These are phyloP conservation scores for Colletotrichum liaoningense DNA, from an alignment of 2,329 filamentous ascomycete species.

Conservation along the genomic window DNA sequence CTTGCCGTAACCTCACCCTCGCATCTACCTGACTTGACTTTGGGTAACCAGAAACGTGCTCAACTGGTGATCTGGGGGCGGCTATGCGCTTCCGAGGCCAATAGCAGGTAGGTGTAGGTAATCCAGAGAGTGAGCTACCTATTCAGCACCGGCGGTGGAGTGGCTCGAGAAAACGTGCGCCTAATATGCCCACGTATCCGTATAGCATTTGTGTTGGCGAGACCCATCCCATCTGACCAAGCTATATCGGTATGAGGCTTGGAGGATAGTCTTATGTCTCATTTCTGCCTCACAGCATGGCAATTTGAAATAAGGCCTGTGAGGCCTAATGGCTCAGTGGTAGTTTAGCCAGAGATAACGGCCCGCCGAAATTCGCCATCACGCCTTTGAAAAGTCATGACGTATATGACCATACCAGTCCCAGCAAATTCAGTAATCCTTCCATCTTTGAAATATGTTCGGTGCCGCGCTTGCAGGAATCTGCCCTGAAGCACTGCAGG, in stretches of 20 bases:
- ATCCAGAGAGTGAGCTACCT: neutral
- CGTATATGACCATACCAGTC: conserved; percentile 15
- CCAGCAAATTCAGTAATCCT: neutral
- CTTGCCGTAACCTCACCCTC: neutral
- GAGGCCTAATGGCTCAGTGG: neutral
- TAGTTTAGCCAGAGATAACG: neutral
- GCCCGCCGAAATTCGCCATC: neutral
- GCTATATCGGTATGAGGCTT: neutral
- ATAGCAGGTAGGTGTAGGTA: neutral
- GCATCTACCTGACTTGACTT: neutral
- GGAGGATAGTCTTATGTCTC: conserved; percentile 11
- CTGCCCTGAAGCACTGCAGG: neutral
- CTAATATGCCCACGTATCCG: no score
- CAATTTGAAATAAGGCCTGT: conserved; percentile 14
- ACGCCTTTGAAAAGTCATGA: conserved; percentile 25
- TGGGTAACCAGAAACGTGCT: neutral
- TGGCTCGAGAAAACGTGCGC: neutral
- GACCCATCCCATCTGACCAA: neutral
- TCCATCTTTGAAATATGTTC: neutral
- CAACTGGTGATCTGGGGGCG: neutral
- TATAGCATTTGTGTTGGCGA: neutral
- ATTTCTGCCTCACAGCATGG: neutral
- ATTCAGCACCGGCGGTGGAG: neutral
- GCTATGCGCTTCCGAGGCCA: conserved; percentile 31
- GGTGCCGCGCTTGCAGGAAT: neutral